These are phyloP conservation scores for Ogataea trehaloabstinens DNA, from an alignment of 805 yeast genomes.

Conservation along the genomic window DNA sequence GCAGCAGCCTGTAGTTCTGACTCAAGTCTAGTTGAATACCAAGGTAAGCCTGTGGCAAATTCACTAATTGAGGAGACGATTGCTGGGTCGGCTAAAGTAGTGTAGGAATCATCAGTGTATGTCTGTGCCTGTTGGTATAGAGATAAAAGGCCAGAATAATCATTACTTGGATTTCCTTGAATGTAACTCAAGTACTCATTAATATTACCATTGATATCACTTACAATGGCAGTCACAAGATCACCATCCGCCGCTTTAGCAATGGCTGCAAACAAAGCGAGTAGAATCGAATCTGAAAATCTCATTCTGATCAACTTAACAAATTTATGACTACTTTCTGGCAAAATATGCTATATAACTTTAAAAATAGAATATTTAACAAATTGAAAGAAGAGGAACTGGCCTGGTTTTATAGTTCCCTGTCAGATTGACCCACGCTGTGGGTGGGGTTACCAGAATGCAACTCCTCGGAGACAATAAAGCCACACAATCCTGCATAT, in stretches of 20 bases:
- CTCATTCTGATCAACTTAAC: no score
- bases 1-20: conserved; percentile 17
- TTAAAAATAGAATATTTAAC: no score
- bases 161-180: conserved; percentile 26
- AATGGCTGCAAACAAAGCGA: conserved; percentile 22
- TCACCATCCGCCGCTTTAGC: conserved; percentile 20
- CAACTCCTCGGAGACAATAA: not conserved
- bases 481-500: no score
- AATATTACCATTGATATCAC: conserved; percentile 34
- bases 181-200: conserved; percentile 34
- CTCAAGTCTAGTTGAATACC: conserved; percentile 33
- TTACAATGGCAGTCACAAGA: conserved; percentile 36
- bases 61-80: conserved; percentile 18
- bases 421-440: not conserved
- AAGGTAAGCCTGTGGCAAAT: conserved; percentile 33
- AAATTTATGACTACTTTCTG: not conserved
- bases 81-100: conserved; percentile 34
- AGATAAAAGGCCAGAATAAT: conserved; percentile 30
- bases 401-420: not conserved
- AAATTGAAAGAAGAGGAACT: not conserved
- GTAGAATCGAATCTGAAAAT: conserved; percentile 16
- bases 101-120: conserved; percentile 44
- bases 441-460: not conserved
- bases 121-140: conserved; percentile 35
- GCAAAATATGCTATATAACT: not conserved